Evolutionary conservation across 495 filamentous ascomycete genomes (phyloP).

Genomic region (Aspergillus panamensis): DNA sequence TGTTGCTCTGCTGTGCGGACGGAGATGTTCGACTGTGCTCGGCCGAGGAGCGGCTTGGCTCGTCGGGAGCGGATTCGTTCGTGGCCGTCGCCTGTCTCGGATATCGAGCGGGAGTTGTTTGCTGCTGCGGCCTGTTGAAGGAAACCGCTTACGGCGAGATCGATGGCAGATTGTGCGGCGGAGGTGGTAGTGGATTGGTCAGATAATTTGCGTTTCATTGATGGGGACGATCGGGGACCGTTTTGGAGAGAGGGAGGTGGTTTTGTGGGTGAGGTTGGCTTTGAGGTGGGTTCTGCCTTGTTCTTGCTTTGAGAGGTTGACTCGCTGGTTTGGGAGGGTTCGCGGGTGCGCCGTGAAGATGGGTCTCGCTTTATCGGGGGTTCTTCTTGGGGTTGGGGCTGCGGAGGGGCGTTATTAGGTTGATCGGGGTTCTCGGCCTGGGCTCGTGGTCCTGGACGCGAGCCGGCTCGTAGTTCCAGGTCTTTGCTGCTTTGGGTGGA

Average conservation of each 20-base stretch:
- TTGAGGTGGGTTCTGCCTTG: slow-evolving; percentile 18
- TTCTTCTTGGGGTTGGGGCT: slow-evolving; percentile 20
- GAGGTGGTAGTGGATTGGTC: slow-evolving; percentile 16
- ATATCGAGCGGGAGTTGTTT: slow-evolving; percentile 30
- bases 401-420: background rate
- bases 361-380: slow-evolving; percentile 6
- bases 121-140: slow-evolving; percentile 43
- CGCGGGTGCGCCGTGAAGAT: background rate
- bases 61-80: slow-evolving; percentile 22
- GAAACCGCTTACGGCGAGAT: slow-evolving; percentile 38
- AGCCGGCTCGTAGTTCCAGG: slow-evolving; percentile 24
- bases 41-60: slow-evolving; percentile 47
- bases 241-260: background rate
- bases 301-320: slow-evolving; percentile 30
- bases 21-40: slow-evolving; percentile 44
- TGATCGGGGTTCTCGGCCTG: slow-evolving; percentile 4
- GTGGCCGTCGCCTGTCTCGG: slow-evolving; percentile 18
- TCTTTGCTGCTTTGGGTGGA: slow-evolving; percentile 25
- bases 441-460: slow-evolving; percentile 15
- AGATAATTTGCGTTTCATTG: slow-evolving; percentile 19
- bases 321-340: slow-evolving; percentile 13
- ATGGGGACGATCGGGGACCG: background rate
- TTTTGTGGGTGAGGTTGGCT: slow-evolving; percentile 6
- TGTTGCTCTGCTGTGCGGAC: slow-evolving; percentile 20
- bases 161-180: slow-evolving; percentile 29